Evolutionary conservation across 1,284 basidiomycete genomes (phyloP).

Genomic region (Singerocomus rubriflavus): DNA sequence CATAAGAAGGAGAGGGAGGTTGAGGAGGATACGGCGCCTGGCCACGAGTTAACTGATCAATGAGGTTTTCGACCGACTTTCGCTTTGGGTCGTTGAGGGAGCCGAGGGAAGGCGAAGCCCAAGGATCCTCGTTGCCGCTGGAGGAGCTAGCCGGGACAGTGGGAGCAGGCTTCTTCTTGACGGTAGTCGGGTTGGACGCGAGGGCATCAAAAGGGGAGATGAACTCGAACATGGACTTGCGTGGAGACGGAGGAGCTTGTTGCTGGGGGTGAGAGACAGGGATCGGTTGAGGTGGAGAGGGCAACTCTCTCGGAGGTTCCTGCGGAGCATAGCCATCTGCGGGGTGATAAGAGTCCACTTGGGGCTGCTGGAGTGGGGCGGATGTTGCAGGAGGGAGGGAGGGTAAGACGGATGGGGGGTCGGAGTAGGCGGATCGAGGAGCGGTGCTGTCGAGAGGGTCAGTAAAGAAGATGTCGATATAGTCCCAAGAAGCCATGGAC

Average conservation of each 20-base stretch:
- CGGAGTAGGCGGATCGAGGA: constrained; percentile 54
- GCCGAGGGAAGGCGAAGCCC: constrained; percentile 42
- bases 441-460: constrained; percentile 40
- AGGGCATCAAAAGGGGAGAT: constrained; percentile 80
- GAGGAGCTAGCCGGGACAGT: constrained; percentile 40
- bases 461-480: constrained; percentile 31
- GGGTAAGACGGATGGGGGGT: constrained; percentile 41
- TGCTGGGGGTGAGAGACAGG: constrained; percentile 36
- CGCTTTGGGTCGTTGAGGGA: constrained; percentile 59
- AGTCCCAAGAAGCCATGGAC: constrained; percentile 33
- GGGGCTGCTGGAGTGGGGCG: constrained; percentile 39
- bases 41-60: constrained; percentile 65
- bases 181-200: constrained; percentile 39
- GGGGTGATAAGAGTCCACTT: constrained; percentile 33
- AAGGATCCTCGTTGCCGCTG: constrained; percentile 53
- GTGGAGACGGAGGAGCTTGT: constrained; percentile 60
- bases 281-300: constrained; percentile 32
- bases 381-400: constrained; percentile 44
- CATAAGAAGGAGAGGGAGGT: constrained; percentile 40
- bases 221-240: constrained; percentile 79
- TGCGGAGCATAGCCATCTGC: constrained; percentile 46
- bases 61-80: constrained; percentile 73
- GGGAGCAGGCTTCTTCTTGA: constrained; percentile 64
- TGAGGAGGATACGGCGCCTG: constrained; percentile 40
- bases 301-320: constrained; percentile 38